Percentiles rank a stretch among this genome's conserved stretches.
Evolutionary conservation across 2,329 filamentous ascomycete genomes (phyloP).

Genomic region (Beauveria caledonica): DNA sequence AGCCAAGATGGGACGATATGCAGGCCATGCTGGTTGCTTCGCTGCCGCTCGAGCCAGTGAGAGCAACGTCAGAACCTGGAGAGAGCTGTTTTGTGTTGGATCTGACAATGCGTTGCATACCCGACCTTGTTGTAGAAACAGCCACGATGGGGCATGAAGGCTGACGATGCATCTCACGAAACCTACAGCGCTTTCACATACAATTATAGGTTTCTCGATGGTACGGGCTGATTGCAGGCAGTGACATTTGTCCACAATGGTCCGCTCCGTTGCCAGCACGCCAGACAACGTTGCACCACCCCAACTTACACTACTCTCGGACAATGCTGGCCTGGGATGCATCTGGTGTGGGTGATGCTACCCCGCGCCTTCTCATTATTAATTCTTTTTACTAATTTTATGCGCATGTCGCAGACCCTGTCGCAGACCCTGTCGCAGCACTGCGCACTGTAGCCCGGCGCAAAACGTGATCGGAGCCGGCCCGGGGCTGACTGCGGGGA

Average conservation of each 20-base stretch:
- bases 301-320: not conserved
- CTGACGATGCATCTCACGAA: not conserved
- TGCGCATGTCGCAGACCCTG: not conserved
- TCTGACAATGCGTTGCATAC: not conserved
- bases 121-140: too few relatives aligned
- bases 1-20: not conserved
- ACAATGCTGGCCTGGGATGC: not conserved
- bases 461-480: conserved; percentile 7
- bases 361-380: not conserved
- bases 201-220: not conserved
- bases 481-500: conserved; percentile 2
- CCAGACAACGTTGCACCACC: not conserved
- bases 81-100: not conserved
- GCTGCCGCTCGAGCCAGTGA: not conserved
- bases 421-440: not conserved
- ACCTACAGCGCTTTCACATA: not conserved
- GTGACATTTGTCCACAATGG: not conserved
- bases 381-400: not conserved
- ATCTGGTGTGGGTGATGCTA: not conserved
- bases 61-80: not conserved
- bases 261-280: not conserved
- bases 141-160: not conserved
- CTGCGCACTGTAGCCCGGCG: not conserved
- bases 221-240: not conserved
- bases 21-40: not conserved